Conservation (phyloP, 2,329 filamentous ascomycete genomes). For the Exophiala aquamarina region DNA sequence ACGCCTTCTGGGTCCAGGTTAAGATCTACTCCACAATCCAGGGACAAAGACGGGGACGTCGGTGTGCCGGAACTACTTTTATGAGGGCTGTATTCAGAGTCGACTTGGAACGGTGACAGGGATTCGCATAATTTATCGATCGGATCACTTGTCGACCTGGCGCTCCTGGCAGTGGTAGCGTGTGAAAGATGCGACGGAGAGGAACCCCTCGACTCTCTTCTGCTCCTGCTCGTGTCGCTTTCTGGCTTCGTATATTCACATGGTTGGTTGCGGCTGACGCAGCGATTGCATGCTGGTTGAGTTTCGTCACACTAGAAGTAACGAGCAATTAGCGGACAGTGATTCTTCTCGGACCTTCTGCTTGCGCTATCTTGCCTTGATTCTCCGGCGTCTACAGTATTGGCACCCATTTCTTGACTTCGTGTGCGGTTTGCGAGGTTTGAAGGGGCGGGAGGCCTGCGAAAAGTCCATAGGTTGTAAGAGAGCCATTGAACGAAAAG, state of each 20-base stretch:
- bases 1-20: no score
- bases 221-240: no score
- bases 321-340: not conserved
- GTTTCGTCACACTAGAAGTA: conserved; percentile 5
- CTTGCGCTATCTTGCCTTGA: conserved; percentile 10
- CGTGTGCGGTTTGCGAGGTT: conserved; percentile 12
- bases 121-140: no score
- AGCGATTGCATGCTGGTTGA: conserved; percentile 8
- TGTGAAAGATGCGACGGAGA: not conserved
- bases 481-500: no score
- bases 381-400: conserved; percentile 12
- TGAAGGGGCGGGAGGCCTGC: conserved; percentile 4
- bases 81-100: no score
- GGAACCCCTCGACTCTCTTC: not conserved
- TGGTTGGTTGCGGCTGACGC: conserved; percentile 4
- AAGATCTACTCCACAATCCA: no score
- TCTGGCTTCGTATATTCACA: conserved; percentile 9
- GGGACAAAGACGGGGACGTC: no score
- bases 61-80: no score
- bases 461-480: conserved; percentile 1
- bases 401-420: conserved; percentile 16
- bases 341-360: no score
- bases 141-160: no score
- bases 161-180: no score
- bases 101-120: no score